phyloP scores from a whole-genome alignment of 768 basidiomycete genomes.

The Steccherinum ochraceum region DNA sequence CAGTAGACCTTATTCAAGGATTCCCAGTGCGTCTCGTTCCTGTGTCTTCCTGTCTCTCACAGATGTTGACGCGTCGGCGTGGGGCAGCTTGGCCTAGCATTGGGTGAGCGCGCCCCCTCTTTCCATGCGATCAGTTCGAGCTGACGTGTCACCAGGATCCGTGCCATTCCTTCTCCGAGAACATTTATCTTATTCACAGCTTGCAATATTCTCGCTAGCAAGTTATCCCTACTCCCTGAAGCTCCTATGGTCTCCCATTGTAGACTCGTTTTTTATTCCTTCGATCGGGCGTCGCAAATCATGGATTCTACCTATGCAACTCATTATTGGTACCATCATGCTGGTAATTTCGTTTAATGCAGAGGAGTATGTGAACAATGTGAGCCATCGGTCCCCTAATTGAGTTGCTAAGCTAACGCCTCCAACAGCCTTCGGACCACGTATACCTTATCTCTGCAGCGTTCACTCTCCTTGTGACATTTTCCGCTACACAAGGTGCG shows the following conservation, averaged over 20 bases:
- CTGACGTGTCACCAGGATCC: slow-evolving; percentile 52
- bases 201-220: slow-evolving; percentile 89
- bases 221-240: slow-evolving; percentile 97
- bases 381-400: slow-evolving; percentile 26
- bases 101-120: slow-evolving; percentile 44
- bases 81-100: slow-evolving; percentile 74
- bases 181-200: slow-evolving; percentile 93
- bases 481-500: slow-evolving; percentile 95
- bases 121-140: slow-evolving; percentile 4
- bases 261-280: slow-evolving; percentile 82
- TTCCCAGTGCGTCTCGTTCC: slow-evolving; percentile 20
- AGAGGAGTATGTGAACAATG: slow-evolving; percentile 72
- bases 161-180: slow-evolving; percentile 94
- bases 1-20: slow-evolving; percentile 51
- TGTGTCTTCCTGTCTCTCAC: background rate
- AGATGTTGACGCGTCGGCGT: background rate
- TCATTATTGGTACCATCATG: slow-evolving; percentile 82
- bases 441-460: slow-evolving; percentile 71
- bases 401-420: slow-evolving; percentile 9
- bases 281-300: slow-evolving; percentile 92
- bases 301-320: slow-evolving; percentile 98
- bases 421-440: slow-evolving; percentile 71
- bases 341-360: slow-evolving; percentile 70
- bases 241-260: slow-evolving; percentile 94
- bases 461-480: slow-evolving; percentile 86